Evolutionary conservation across 2,329 filamentous ascomycete species (phyloP).

Genomic region (Microdochium nivale): DNA sequence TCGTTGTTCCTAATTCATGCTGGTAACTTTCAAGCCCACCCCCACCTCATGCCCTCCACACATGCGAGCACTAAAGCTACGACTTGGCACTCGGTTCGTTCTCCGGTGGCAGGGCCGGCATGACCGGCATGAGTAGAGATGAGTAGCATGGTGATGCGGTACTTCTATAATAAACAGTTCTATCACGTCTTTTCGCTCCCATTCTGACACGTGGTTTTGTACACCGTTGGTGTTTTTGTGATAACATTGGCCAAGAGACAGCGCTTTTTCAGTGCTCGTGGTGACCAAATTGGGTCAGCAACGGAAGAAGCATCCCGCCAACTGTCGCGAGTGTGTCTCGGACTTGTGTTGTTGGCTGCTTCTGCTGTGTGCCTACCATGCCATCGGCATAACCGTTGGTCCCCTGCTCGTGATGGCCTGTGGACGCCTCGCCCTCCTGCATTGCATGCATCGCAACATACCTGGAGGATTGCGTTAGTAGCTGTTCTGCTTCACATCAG

Average conservation of each 20-base stretch:
- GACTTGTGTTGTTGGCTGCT: constrained; percentile 49
- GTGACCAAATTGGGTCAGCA: constrained; percentile 71
- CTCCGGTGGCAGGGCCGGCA: too few relatives aligned
- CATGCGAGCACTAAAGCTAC: too few relatives aligned
- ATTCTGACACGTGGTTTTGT: background rate
- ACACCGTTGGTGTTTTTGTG: background rate
- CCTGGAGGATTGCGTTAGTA: constrained; percentile 31
- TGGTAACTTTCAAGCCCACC: too few relatives aligned
- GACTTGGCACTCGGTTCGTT: too few relatives aligned
- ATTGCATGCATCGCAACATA: constrained; percentile 99
- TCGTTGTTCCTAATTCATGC: too few relatives aligned
- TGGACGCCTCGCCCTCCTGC: constrained; percentile 60
- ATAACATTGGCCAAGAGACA: background rate
- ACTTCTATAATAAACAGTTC: too few relatives aligned
- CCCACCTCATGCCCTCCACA: too few relatives aligned
- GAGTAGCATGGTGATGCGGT: too few relatives aligned
- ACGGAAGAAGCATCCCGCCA: constrained; percentile 67
- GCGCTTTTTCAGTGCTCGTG: constrained; percentile 41
- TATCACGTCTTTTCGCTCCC: background rate
- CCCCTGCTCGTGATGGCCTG: constrained; percentile 38
- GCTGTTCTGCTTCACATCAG: background rate
- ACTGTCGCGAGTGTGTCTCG: constrained; percentile 64
- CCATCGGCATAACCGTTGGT: constrained; percentile 48
- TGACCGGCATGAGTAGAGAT: too few relatives aligned
- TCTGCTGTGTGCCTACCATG: constrained; percentile 33